Evolutionary conservation across 1,284 basidiomycete species (phyloP), one percentile per base, ranked within the genome.

Genomic region (Singerocomus rubriflavus): DNA sequence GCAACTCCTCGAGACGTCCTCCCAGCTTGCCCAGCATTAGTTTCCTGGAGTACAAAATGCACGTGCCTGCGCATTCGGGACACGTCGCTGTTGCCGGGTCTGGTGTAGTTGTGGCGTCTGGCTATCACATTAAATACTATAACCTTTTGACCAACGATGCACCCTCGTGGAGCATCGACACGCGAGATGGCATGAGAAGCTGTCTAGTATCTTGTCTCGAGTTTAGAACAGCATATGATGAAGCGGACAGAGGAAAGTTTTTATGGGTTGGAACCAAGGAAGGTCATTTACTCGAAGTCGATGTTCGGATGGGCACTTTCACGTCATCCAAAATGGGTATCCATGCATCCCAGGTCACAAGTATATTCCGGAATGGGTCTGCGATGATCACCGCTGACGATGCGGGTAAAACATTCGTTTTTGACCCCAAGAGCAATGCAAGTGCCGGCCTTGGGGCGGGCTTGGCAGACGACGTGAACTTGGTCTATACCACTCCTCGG

Each of bases 231-330:
- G 74, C 77, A 16, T 60, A 52, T 10, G 57, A 64, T 21, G 62
- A 65, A 13, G 59, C 50, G 1, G 69, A 80, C 52, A 66, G 71
- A 25, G 73, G 79, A 44, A 66, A 60, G 21, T 79, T 81, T 52
- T 61, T 93, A 6, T 96, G 93, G 93, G 72, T 88, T 14, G 94
- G 93, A 1, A 92, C 90, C 35, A 93, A 89, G 70, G 92, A 95
- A 29, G 94, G 94, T 0, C 84, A 88, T 65, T 53, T 97, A 13
- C 78, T 88, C 59, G 93, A 96, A 71, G 59, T 94, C 46, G 91
- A 96, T 62, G 74, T 88, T 29, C 68, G 75, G 43, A 79, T 75
- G 1, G 85, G 84, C 0, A 58, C 61, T 3, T 69, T 92, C 13
- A 74, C 74, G 0, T 80, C 80, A 4, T 72, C 75, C 16, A 87